A percentile compares a stretch with the other conserved stretches of the same genome.
phyloP scores from a whole-genome alignment of 805 yeast genomes.

The Brettanomyces custersianus region DNA sequence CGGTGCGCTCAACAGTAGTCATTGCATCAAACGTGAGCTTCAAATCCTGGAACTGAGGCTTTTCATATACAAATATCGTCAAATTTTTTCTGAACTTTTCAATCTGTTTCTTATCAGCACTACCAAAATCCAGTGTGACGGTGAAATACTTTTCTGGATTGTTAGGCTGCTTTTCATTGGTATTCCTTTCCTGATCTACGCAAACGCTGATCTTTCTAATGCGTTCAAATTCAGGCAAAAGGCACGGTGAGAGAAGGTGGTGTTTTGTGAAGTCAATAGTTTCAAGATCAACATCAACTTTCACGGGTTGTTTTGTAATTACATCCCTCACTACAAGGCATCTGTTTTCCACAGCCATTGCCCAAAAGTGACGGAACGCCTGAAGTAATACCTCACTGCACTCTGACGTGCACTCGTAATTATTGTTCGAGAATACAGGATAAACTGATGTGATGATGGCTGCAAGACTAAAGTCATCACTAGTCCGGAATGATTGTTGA shows the following conservation, averaged over 20 bases:
- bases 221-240: conserved; percentile 50
- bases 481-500: conserved; percentile 64
- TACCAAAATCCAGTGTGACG: conserved; percentile 26
- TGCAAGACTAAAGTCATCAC: conserved; percentile 56
- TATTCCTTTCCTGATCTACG: conserved; percentile 12
- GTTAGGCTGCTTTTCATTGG: background rate
- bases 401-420: conserved; percentile 19
- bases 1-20: conserved; percentile 4
- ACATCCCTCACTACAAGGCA: conserved; percentile 75
- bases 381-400: conserved; percentile 54
- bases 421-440: conserved; percentile 54
- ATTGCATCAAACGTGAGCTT: conserved; percentile 13
- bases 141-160: conserved; percentile 39
- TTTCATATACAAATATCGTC: conserved; percentile 44
- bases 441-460: conserved; percentile 65
- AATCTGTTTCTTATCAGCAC: conserved; percentile 28
- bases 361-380: conserved; percentile 88
- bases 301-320: conserved; percentile 45
- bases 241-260: conserved; percentile 48
- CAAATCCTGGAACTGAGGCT: conserved; percentile 29
- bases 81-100: conserved; percentile 33
- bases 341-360: conserved; percentile 69
- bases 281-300: conserved; percentile 29
- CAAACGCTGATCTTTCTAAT: conserved; percentile 40
- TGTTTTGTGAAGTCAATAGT: conserved; percentile 29